Conservation (phyloP, 306 rosid genomes). For the Crotalaria pallida region DNA sequence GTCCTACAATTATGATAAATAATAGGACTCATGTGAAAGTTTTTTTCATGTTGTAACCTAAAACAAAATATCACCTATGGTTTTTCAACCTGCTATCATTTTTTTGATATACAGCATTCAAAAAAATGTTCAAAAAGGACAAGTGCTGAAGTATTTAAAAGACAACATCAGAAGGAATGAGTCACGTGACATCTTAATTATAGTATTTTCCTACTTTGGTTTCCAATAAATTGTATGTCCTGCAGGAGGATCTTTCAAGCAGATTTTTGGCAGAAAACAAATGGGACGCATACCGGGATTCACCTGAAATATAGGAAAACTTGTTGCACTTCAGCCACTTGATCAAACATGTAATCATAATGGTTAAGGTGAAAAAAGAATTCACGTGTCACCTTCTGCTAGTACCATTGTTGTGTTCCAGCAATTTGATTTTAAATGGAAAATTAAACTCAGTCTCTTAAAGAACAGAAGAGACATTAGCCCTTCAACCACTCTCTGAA, state of each 20-base stretch:
- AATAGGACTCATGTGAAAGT: neutral
- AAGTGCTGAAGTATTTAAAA: neutral
- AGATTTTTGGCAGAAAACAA: neutral
- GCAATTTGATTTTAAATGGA: neutral
- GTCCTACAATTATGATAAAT: neutral
- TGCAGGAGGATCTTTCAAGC: conserved; percentile 1
- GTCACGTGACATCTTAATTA: neutral
- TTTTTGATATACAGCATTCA: neutral
- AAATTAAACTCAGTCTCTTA: neutral
- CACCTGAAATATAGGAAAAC: neutral
- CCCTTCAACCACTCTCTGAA: conserved; percentile 44
- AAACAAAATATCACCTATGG: neutral
- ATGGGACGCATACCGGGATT: neutral
- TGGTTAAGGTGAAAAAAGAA: neutral
- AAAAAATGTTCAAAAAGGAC: conserved; percentile 3
- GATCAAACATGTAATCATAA: conserved; percentile 6
- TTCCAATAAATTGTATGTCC: neutral
- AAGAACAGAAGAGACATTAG: conserved; percentile 8
- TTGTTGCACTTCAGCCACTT: neutral
- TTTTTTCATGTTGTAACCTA: neutral
- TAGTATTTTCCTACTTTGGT: neutral
- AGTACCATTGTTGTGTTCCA: neutral
- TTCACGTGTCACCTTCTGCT: conserved; percentile 7
- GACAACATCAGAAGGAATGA: neutral
- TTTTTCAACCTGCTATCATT: neutral